Evolutionary conservation across 176 grass and related monocot genomes (phyloP).

Genomic region (Saccharum officinarum): DNA sequence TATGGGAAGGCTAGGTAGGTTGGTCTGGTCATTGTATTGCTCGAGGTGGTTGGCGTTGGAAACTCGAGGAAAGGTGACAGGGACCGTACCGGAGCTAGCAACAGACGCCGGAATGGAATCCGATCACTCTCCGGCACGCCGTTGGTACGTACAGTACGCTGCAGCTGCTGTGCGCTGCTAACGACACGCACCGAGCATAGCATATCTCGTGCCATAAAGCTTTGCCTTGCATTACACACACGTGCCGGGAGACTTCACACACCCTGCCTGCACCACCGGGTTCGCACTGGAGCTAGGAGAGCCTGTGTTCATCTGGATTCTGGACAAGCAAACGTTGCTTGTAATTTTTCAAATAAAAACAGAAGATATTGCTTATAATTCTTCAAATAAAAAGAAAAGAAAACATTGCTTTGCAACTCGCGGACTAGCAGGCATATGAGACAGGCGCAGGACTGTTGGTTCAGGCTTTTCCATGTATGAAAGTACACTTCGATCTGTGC

Average conservation of each 20-base stretch:
- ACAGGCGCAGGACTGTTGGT: too few relatives aligned
- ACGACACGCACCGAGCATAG: not conserved
- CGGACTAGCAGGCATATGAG: not conserved
- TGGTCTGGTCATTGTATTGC: too few relatives aligned
- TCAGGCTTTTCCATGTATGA: slow-evolving; percentile 2
- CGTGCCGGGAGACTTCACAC: slow-evolving; percentile 6
- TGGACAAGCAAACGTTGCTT: not conserved
- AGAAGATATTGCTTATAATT: too few relatives aligned
- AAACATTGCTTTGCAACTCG: not conserved
- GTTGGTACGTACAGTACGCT: not conserved
- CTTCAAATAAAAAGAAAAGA: not conserved
- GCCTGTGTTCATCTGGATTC: not conserved
- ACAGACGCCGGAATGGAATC: not conserved
- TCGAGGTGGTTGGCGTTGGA: slow-evolving; percentile 22
- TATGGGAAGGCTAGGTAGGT: too few relatives aligned
- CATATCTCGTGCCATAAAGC: not conserved
- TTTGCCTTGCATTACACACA: not conserved
- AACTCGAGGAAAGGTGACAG: slow-evolving; percentile 16
- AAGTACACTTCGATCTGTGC: too few relatives aligned
- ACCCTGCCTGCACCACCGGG: not conserved
- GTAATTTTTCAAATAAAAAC: not conserved
- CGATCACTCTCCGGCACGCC: not conserved
- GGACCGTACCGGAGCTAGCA: not conserved
- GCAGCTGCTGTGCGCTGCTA: not conserved
- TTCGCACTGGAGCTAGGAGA: not conserved